Base-by-base conservation (phyloP, 2,329 filamentous ascomycete genomes). In the Fusarium torulosum region DNA sequence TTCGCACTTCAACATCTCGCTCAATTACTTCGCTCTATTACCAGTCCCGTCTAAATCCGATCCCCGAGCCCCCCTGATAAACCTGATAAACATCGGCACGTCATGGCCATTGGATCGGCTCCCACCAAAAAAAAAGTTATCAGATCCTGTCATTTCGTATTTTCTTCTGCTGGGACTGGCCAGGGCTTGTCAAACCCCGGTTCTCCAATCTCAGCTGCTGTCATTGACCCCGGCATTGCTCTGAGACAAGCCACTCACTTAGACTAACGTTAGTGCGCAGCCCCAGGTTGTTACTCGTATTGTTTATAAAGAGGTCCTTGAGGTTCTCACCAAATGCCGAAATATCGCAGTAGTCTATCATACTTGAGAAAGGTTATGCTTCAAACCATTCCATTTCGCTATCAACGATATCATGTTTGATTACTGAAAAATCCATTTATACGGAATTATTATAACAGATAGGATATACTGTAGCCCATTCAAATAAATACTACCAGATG, bases 31-130 rank as follows among this genome's bases (percentile, higher is more conserved):
- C 66, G 66, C 66, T 69, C 21, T 66, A 55, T 63, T 69, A 37
- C 31, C 50, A 49, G 45, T 23, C 47, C 49, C 49, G 66, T 43
- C 61, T 69, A 67, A 46, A 57, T 69, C 66, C 66, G 58, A 68
- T 38, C 52, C 40, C 65, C 65, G 55, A 69, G 50, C 51, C 46
- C n/a, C n/a, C n/a, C n/a, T n/a, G n/a, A n/a, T n/a, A n/a, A n/a
- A n/a, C n/a, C 15, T 55, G 56, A 47, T 17, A 40, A 29, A 19
- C 46, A 50, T 61, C n/a, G 29, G 35, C 51, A 65, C 60, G 47
- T 52, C 65, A 68, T 65, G 51, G 52, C 38, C 35, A 63, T 68
- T 55, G 38, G 53, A 38, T 64, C 37, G 33, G 52, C 53, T 52
- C 35, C 51, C 55, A 52, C 43, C 10, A 29, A 31, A 25, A 49